These are phyloP conservation scores for Boletus coccyginus DNA, from an alignment of 768 basidiomycete genomes.

Conservation along the genomic window DNA sequence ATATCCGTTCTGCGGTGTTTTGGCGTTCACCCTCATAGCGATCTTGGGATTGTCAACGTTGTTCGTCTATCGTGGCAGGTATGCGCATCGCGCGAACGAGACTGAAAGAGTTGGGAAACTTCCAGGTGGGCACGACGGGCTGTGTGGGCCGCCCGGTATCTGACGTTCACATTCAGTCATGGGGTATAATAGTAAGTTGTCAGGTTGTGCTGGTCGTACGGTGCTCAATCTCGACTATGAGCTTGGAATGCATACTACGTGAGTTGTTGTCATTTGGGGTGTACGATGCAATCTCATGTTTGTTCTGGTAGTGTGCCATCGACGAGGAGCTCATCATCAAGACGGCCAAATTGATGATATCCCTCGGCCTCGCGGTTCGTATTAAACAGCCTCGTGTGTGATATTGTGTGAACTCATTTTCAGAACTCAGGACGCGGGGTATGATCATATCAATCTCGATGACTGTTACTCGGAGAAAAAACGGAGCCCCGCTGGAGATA, in stretches of 20 bases:
- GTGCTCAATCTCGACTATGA: conserved; percentile 22
- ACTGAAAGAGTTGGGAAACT: conserved; percentile 32
- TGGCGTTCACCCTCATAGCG: conserved; percentile 19
- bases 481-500: conserved; percentile 47
- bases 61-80: conserved; percentile 9
- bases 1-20: conserved; percentile 2
- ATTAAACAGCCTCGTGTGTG: background rate
- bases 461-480: conserved; percentile 65
- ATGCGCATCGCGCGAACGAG: background rate
- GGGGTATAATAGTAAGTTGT: conserved; percentile 59
- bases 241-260: conserved; percentile 74
- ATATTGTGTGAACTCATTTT: background rate
- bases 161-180: conserved; percentile 39
- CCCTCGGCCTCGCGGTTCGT: conserved; percentile 47
- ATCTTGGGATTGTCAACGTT: conserved; percentile 16
- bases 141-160: background rate
- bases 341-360: conserved; percentile 49
- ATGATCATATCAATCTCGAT: conserved; percentile 58
- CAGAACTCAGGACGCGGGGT: conserved; percentile 50
- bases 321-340: conserved; percentile 50
- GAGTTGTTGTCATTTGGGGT: conserved; percentile 10
- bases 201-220: background rate
- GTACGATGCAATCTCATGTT: background rate
- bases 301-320: conserved; percentile 49
- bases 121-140: conserved; percentile 28